phyloP scores from a whole-genome alignment of 139 green algal genomes.

The Axilococcus clingmanii region DNA sequence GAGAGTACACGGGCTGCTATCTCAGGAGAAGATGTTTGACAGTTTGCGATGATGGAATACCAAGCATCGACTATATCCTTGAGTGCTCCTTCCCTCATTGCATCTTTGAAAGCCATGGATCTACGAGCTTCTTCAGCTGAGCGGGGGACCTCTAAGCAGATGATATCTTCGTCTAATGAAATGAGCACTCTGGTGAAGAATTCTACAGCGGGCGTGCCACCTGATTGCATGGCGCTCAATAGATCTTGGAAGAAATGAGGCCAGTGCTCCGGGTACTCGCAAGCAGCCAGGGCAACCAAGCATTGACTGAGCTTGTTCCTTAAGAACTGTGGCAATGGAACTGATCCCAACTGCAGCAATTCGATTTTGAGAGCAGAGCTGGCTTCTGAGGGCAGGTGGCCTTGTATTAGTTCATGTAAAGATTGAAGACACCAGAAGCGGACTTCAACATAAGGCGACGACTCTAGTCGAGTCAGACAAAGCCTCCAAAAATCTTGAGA shows the following conservation, averaged over 20 bases:
- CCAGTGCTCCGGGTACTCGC: conserved; percentile 77
- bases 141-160: conserved; percentile 78
- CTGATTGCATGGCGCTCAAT: conserved; percentile 36
- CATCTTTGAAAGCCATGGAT: conserved; percentile 87
- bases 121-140: conserved; percentile 56
- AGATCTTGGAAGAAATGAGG: conserved; percentile 81
- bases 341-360: neutral
- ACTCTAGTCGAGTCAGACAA: conserved; percentile 61
- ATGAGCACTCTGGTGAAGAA: conserved; percentile 83
- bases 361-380: neutral
- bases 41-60: conserved; percentile 46
- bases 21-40: conserved; percentile 30
- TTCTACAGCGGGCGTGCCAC: conserved; percentile 63
- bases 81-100: conserved; percentile 83
- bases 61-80: conserved; percentile 61
- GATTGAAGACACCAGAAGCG: conserved; percentile 95
- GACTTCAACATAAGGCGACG: conserved; percentile 68
- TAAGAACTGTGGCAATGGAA: conserved; percentile 56
- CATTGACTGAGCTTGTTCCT: conserved; percentile 91
- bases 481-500: conserved; percentile 56
- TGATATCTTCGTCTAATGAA: conserved; percentile 85
- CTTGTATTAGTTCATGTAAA: conserved; percentile 61
- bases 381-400: neutral
- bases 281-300: conserved; percentile 56
- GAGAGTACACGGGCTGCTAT: conserved; percentile 56